Percentiles rank a stretch among this genome's conserved stretches.
Evolutionary conservation across 2,329 filamentous ascomycete species (phyloP).

Genomic region (Penicillium capsulatum): DNA sequence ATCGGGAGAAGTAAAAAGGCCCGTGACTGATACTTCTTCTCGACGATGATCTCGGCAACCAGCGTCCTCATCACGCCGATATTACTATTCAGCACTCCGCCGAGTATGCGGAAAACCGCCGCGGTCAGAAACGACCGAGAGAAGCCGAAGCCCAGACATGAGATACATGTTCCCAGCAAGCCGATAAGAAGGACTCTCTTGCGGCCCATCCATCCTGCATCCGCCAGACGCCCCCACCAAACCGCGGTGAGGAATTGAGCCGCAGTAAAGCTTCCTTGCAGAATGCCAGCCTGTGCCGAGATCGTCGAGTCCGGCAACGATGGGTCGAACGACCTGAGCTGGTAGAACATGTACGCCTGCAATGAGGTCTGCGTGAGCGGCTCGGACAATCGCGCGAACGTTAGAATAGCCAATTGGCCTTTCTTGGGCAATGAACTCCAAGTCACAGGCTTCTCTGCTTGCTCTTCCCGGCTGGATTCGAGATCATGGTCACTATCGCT

Average conservation of each 20-base stretch:
- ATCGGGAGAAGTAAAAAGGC: conserved; percentile 61
- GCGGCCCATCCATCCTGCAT: conserved; percentile 63
- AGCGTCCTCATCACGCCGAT: conserved; percentile 71
- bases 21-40: conserved; percentile 59
- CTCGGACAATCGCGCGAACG: conserved; percentile 73
- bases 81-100: conserved; percentile 67
- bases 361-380: conserved; percentile 75
- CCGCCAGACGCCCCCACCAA: conserved; percentile 70
- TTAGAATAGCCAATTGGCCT: conserved; percentile 71
- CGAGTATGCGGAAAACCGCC: conserved; percentile 61
- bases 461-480: conserved; percentile 4
- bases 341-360: conserved; percentile 80
- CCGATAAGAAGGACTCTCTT: conserved; percentile 77
- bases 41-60: conserved; percentile 66
- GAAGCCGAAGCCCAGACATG: conserved; percentile 66
- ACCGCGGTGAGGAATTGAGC: conserved; percentile 80
- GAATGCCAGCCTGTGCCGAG: conserved; percentile 69
- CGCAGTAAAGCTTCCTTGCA: conserved; percentile 74
- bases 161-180: conserved; percentile 63
- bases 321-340: conserved; percentile 72
- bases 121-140: conserved; percentile 59
- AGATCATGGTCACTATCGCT: conserved; percentile 14
- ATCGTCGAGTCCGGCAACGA: conserved; percentile 59
- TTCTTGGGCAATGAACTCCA: conserved; percentile 74
- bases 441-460: conserved; percentile 50